These are phyloP conservation scores for Vigna trinervia DNA, from an alignment of 306 rosid species.

Conservation along the genomic window DNA sequence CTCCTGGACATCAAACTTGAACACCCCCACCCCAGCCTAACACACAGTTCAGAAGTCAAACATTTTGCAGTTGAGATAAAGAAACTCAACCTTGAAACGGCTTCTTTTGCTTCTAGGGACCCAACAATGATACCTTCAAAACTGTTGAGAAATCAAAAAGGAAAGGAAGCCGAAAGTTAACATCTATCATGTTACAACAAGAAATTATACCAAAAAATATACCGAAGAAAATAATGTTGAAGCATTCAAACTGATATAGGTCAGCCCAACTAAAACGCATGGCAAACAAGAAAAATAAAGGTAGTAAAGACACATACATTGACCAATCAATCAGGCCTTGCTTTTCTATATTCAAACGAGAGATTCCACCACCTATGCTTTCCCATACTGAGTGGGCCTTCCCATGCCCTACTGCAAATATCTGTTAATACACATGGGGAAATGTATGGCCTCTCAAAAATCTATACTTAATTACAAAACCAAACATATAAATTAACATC, in stretches of 20 bases:
- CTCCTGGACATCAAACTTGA: constrained; percentile 17
- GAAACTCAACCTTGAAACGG: constrained; percentile 78
- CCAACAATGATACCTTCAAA: constrained; percentile 85
- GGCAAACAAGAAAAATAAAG: constrained; percentile 24
- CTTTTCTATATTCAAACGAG: constrained; percentile 58
- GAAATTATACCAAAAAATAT: constrained; percentile 23
- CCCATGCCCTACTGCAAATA: constrained; percentile 77
- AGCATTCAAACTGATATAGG: constrained; percentile 26
- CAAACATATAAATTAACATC: constrained; percentile 31
- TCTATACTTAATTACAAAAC: constrained; percentile 37
- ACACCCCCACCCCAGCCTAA: constrained; percentile 4
- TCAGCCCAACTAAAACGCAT: constrained; percentile 23
- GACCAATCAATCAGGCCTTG: constrained; percentile 82
- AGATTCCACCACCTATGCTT: constrained; percentile 65
- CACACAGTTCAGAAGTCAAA: constrained; percentile 30
- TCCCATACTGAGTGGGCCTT: constrained; percentile 78
- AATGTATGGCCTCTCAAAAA: constrained; percentile 47
- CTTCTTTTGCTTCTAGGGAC: constrained; percentile 76
- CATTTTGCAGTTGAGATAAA: constrained; percentile 21
- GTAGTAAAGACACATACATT: constrained; percentile 61
- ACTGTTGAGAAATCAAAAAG: constrained; percentile 52
- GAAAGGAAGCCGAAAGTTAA: constrained; percentile 22
- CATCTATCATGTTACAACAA: constrained; percentile 38
- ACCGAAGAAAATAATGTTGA: constrained; percentile 2
- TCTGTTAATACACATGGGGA: constrained; percentile 60